Evolutionary conservation across 1,139 yeast genomes (phyloP), one percentile per base, ranked within the genome.

Genomic region (Eremothecium gossypii): DNA sequence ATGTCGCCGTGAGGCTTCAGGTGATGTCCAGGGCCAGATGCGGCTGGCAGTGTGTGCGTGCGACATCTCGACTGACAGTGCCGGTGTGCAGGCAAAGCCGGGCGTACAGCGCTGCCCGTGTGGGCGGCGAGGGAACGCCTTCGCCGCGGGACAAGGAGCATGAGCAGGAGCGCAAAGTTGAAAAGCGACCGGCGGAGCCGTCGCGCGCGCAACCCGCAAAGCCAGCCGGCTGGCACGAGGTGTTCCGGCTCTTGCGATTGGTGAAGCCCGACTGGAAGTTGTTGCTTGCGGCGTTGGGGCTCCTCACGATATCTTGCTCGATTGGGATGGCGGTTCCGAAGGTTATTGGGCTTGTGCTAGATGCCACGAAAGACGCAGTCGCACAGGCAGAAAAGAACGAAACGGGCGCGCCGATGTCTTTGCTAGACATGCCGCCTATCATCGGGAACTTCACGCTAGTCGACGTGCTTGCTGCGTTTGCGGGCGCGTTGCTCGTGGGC

Each of bases 291-390:
- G 95, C 96, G 0, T 68, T 87, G 40, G 51, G 70, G 1, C 71
- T 86, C 44, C 69, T 87, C 27, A 65, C 77, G 2, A 48, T 76
- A 2, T 72, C 83, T 5, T 78, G 83, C 13, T 67, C 69, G 2
- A 73, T 86, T 17, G 73, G 83, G 27, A 79, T 89, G 82, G 69
- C 83, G 4, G 68, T 87, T 44, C 96, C 97, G 2, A 75, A 82
- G 47, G 73, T 83, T 17, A 85, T 89, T 36, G 97, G 97, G 33
- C 74, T 82, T 51, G 82, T 80, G 10, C 62, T 80, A 31, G 87
- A 80, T 55, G 75, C 80, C 2, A 72, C 81, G 1, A 74, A 67
- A 54, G 65, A 62, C 23, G 59, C 70, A 10, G 33, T 14, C 5
- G 37, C 30, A 3, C 12, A 30, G 33, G 23, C 32, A 8, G 41